A percentile compares a stretch with the other conserved stretches of the same genome.
These are phyloP conservation scores for Coemansia sp. DNA, from an alignment of 371 early-diverging fungal species.

Conservation along the genomic window DNA sequence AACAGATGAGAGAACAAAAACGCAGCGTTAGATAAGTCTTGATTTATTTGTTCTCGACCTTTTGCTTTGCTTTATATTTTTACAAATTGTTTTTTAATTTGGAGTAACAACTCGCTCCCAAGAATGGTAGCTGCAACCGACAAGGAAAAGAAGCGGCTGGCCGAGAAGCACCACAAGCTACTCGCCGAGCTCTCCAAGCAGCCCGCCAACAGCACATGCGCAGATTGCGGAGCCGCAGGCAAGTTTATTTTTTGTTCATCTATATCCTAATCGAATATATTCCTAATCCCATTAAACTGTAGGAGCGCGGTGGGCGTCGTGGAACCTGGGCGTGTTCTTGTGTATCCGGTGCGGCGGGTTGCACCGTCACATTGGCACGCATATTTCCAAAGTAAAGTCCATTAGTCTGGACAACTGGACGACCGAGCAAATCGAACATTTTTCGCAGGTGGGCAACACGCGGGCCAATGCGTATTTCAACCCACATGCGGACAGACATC, in stretches of 20 bases:
- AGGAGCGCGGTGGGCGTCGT: conserved; percentile 96
- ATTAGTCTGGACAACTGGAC: conserved; percentile 93
- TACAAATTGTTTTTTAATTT: background rate
- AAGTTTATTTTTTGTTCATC: conserved; percentile 20
- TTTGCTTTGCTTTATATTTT: background rate
- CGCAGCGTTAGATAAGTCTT: no score
- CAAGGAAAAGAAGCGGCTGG: conserved; percentile 53
- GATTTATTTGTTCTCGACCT: background rate
- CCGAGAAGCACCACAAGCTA: conserved; percentile 60
- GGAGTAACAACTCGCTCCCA: background rate
- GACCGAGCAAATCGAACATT: conserved; percentile 83
- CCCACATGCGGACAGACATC: conserved; percentile 66
- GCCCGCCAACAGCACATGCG: conserved; percentile 76
- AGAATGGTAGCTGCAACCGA: conserved; percentile 44
- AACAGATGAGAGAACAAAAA: background rate
- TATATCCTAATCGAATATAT: background rate
- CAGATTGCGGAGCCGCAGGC: conserved; percentile 79
- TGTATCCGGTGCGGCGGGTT: conserved; percentile 92
- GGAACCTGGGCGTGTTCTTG: conserved; percentile 89
- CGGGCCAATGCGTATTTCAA: conserved; percentile 75
- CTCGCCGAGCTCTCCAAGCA: conserved; percentile 68
- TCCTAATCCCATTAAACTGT: conserved; percentile 8
- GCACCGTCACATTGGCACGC: conserved; percentile 91
- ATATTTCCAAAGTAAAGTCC: conserved; percentile 90
- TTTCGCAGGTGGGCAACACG: conserved; percentile 76